A percentile compares a stretch with the other conserved stretches of the same genome.
Evolutionary conservation across 2,329 filamentous ascomycete species (phyloP).

Genomic region (Xylariaceae sp.): DNA sequence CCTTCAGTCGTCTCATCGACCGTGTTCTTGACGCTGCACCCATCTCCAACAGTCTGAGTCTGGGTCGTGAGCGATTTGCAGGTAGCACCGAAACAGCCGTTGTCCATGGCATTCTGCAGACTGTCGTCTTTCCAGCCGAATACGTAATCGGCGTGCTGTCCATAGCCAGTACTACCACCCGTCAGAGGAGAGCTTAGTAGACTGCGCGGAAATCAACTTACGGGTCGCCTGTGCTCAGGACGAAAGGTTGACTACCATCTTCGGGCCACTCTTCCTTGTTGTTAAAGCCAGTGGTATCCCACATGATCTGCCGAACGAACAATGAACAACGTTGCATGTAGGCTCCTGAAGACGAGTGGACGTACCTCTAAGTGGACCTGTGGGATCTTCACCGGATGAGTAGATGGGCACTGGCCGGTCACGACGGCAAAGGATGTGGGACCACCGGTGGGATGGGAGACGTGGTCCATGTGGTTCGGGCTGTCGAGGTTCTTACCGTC

Average conservation of each 20-base stretch:
- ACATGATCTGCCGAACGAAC: slow-evolving; percentile 8
- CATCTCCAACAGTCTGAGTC: slow-evolving; percentile 9
- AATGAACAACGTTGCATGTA: no score
- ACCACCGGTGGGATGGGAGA: slow-evolving; percentile 7
- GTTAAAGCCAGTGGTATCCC: slow-evolving; percentile 15
- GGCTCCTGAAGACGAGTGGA: no score
- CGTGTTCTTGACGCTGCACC: slow-evolving; percentile 19
- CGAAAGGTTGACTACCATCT: slow-evolving; percentile 18
- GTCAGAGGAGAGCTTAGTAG: not conserved
- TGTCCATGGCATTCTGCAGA: slow-evolving; percentile 21
- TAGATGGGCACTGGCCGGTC: slow-evolving; percentile 9
- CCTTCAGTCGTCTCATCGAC: slow-evolving; percentile 22
- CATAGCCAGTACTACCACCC: slow-evolving; percentile 15
- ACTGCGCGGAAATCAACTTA: slow-evolving; percentile 3
- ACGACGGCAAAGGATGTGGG: slow-evolving; percentile 11
- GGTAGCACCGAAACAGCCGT: slow-evolving; percentile 19
- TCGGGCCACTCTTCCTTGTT: slow-evolving; percentile 11
- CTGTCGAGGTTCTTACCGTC: slow-evolving; percentile 46
- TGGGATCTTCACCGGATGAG: slow-evolving; percentile 14
- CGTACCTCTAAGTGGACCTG: slow-evolving; percentile 12
- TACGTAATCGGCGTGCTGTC: slow-evolving; percentile 21
- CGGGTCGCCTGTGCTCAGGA: slow-evolving; percentile 20
- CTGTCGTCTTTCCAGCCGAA: slow-evolving; percentile 21
- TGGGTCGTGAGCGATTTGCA: slow-evolving; percentile 17
- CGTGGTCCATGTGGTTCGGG: slow-evolving; percentile 34